Percentiles rank a stretch among this genome's conserved stretches.
These are phyloP conservation scores for Taphrina populina DNA, from an alignment of 1,139 yeast genomes.

Conservation along the genomic window DNA sequence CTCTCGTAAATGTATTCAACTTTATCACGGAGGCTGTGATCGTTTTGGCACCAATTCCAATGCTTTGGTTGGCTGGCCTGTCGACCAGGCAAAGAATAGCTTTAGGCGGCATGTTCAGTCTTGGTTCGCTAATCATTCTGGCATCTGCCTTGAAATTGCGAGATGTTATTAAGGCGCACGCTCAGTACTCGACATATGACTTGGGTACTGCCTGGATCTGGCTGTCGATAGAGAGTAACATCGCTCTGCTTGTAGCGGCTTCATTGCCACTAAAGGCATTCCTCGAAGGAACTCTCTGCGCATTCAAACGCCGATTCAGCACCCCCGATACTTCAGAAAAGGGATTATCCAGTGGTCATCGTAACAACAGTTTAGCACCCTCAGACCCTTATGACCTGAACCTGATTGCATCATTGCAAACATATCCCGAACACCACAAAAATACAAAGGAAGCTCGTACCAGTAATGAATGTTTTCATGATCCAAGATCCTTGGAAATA, in stretches of 20 bases:
- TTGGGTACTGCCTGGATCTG: slow-evolving; percentile 26
- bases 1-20: slow-evolving; percentile 22
- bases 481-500: too few relatives aligned
- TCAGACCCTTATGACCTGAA: slow-evolving; percentile 19
- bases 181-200: neutral
- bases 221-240: slow-evolving; percentile 19
- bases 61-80: slow-evolving; percentile 30
- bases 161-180: slow-evolving; percentile 3
- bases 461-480: too few relatives aligned
- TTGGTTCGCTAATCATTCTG: slow-evolving; percentile 20
- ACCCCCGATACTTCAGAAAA: neutral
- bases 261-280: slow-evolving; percentile 27
- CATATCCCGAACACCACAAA: slow-evolving; percentile 14
- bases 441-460: too few relatives aligned
- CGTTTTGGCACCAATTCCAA: slow-evolving; percentile 28
- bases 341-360: neutral
- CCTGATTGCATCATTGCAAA: slow-evolving; percentile 1
- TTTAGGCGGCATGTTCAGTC: slow-evolving; percentile 29
- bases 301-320: slow-evolving; percentile 26
- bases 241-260: slow-evolving; percentile 30
- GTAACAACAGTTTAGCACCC: slow-evolving; percentile 8
- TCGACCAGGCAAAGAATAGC: slow-evolving; percentile 11
- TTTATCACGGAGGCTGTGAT: slow-evolving; percentile 17
- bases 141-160: slow-evolving; percentile 29
- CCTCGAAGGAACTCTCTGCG: slow-evolving; percentile 12